Conservation (phyloP, 176 grass and related monocot species). For the Dactylis glomerata region DNA sequence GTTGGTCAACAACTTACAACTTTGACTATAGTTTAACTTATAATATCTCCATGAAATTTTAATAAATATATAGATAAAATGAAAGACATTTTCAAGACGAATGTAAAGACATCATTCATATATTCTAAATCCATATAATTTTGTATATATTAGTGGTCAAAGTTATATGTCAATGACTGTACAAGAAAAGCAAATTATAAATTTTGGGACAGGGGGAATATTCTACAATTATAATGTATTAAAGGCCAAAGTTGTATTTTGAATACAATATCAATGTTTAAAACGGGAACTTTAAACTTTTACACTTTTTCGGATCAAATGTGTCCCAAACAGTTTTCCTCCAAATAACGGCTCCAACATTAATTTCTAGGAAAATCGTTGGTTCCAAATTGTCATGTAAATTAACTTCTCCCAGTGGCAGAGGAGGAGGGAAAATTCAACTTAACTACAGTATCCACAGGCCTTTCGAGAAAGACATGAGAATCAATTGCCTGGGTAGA, state of each 20-base stretch:
- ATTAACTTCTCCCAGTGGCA: background rate
- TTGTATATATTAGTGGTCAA: no score
- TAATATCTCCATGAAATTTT: no score
- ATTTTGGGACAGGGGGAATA: no score
- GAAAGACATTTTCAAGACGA: no score
- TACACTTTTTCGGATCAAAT: background rate
- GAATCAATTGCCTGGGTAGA: conserved; percentile 14
- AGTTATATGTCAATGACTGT: no score
- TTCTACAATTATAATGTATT: background rate
- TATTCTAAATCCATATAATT: no score
- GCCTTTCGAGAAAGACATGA: background rate
- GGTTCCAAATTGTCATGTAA: background rate
- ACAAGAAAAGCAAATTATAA: no score
- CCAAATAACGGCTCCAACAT: background rate
- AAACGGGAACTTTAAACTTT: background rate
- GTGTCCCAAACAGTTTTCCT: background rate
- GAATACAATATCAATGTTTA: background rate
- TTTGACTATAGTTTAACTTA: no score
- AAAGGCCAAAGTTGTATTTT: background rate
- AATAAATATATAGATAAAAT: no score
- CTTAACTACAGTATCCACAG: background rate
- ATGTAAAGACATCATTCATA: no score
- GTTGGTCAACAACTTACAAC: no score
- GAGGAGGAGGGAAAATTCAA: background rate
- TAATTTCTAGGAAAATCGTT: background rate